Conservation (phyloP, 2,329 filamentous ascomycete species). For the Paracamarosporium sp. region DNA sequence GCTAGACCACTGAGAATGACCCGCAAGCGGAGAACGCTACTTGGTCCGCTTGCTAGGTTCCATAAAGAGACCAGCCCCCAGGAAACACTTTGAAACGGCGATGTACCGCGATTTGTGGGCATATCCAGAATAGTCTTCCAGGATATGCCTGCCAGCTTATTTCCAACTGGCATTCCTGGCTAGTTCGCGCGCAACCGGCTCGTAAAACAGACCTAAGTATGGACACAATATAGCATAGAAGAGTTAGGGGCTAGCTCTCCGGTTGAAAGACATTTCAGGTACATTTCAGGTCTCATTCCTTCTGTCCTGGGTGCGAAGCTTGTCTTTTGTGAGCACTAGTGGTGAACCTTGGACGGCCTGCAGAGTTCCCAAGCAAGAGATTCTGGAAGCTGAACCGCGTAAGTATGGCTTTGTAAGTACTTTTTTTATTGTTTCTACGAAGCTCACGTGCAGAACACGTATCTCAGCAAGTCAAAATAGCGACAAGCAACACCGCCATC, state of each 20-base stretch:
- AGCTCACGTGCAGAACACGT: no score
- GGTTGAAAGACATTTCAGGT: background rate
- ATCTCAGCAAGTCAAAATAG: no score
- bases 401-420: background rate
- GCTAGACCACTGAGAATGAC: background rate
- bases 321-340: background rate
- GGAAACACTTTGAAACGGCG: background rate
- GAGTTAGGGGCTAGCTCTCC: background rate
- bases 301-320: no score
- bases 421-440: background rate
- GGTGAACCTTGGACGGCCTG: background rate
- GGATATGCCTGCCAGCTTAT: background rate
- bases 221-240: background rate
- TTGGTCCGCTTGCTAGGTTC: background rate
- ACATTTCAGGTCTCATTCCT: background rate
- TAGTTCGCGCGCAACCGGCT: background rate
- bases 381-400: background rate
- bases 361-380: background rate
- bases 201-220: background rate
- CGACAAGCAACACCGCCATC: background rate
- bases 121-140: background rate
- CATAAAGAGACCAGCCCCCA: background rate
- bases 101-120: background rate
- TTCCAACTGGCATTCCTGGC: background rate
- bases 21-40: background rate